A percentile compares a stretch with the other conserved stretches of the same genome.
Evolutionary conservation across 441 rosid species (phyloP).

Genomic region (Syzygium malaccense): DNA sequence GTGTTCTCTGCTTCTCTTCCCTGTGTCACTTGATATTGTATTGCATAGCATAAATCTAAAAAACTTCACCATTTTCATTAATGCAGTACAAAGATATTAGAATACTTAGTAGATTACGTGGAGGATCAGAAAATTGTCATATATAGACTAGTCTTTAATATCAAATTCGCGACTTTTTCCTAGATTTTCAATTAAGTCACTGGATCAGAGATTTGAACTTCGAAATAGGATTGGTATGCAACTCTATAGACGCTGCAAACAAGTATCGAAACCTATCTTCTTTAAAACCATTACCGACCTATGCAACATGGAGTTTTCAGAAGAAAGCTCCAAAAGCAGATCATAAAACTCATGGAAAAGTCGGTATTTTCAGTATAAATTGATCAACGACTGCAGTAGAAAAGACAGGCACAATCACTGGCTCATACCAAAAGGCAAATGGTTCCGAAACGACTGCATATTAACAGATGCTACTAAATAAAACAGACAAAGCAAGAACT

Average conservation of each 20-base stretch:
- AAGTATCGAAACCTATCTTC: background rate
- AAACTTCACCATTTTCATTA: background rate
- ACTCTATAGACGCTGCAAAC: too few relatives aligned
- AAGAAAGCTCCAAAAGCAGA: background rate
- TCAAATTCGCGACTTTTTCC: background rate
- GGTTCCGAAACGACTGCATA: background rate
- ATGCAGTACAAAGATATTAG: background rate
- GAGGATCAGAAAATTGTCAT: background rate
- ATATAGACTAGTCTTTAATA: background rate
- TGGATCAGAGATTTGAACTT: background rate
- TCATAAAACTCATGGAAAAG: background rate
- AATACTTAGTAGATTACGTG: background rate
- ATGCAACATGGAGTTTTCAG: background rate
- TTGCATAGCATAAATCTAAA: background rate
- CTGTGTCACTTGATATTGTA: background rate
- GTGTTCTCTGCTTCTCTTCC: background rate
- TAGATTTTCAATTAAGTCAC: background rate
- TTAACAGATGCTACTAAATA: background rate
- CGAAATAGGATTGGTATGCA: background rate
- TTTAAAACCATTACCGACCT: background rate
- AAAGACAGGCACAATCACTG: background rate
- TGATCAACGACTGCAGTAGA: background rate
- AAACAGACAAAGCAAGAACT: background rate
- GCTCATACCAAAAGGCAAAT: background rate
- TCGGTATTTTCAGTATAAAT: background rate